Evolutionary conservation across 805 yeast species (phyloP).

Genomic region (Wickerhamomyces mucosus): DNA sequence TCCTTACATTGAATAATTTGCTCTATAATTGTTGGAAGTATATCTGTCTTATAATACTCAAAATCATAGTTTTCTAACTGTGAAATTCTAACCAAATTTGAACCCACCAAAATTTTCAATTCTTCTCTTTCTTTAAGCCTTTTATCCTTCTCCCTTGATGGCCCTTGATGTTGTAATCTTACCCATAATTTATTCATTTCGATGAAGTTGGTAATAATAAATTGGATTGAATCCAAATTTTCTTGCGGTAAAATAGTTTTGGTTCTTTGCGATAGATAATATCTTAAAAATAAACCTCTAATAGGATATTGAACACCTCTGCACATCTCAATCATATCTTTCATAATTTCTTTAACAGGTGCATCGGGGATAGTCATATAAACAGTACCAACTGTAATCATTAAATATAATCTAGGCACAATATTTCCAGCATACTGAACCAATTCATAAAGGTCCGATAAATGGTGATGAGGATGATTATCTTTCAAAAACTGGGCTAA

Average conservation of each 20-base stretch:
- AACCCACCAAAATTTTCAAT: slow-evolving; percentile 84
- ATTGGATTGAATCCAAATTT: slow-evolving; percentile 61
- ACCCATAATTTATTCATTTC: slow-evolving; percentile 99
- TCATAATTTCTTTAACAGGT: slow-evolving; percentile 78
- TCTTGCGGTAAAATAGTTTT: slow-evolving; percentile 33
- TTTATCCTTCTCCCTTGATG: slow-evolving; percentile 66
- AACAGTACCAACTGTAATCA: slow-evolving; percentile 92
- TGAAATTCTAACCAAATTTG: slow-evolving; percentile 80
- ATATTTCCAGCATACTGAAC: slow-evolving; percentile 95
- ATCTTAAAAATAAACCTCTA: slow-evolving; percentile 82
- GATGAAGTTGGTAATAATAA: slow-evolving; percentile 76
- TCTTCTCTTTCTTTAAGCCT: slow-evolving; percentile 78
- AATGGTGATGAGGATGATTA: slow-evolving; percentile 57
- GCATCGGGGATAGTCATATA: slow-evolving; percentile 72
- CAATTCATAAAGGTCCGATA: slow-evolving; percentile 86
- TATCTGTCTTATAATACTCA: slow-evolving; percentile 32
- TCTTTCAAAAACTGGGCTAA: slow-evolving; percentile 57
- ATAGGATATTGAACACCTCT: slow-evolving; percentile 95
- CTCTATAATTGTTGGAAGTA: slow-evolving; percentile 75
- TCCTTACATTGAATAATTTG: slow-evolving; percentile 92
- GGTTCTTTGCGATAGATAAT: slow-evolving; percentile 78
- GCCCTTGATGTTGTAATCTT: slow-evolving; percentile 91
- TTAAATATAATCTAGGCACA: slow-evolving; percentile 81
- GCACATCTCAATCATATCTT: slow-evolving; percentile 97
- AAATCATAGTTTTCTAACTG: slow-evolving; percentile 64